Conservation (phyloP, 257 asterid species). For the Anisodus tanguticus region DNA sequence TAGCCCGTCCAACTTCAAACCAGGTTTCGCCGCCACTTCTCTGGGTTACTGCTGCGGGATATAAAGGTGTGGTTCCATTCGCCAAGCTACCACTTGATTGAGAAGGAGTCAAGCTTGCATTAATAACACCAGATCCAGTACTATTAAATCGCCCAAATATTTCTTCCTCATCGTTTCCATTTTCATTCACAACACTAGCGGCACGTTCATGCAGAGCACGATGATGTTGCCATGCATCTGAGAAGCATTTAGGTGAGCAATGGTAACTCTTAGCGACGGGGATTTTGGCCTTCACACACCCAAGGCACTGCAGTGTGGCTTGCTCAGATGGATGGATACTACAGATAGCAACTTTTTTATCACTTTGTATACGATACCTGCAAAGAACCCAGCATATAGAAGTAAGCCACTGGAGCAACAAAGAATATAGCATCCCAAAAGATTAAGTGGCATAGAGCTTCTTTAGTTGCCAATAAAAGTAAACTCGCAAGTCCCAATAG, state of each 20-base stretch:
- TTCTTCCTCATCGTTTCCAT: slow-evolving; percentile 90
- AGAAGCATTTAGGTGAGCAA: slow-evolving; percentile 86
- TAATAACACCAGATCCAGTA: slow-evolving; percentile 58
- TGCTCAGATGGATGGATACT: slow-evolving; percentile 93
- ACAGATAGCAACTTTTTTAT: slow-evolving; percentile 81
- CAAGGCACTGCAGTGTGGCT: slow-evolving; percentile 50
- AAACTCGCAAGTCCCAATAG: neutral
- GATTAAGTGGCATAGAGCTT: neutral
- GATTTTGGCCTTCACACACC: slow-evolving; percentile 18
- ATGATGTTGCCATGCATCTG: slow-evolving; percentile 96
- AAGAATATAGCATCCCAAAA: neutral
- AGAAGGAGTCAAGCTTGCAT: slow-evolving; percentile 48
- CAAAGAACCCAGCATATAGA: slow-evolving; percentile 31
- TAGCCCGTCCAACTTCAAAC: slow-evolving; percentile 86
- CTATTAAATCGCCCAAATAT: slow-evolving; percentile 76
- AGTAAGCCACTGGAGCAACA: slow-evolving; percentile 12
- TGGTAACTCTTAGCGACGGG: slow-evolving; percentile 90
- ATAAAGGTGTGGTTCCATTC: slow-evolving; percentile 60
- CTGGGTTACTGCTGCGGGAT: slow-evolving; percentile 78
- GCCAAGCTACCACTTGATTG: slow-evolving; percentile 67
- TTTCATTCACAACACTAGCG: slow-evolving; percentile 70
- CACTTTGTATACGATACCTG: slow-evolving; percentile 98
- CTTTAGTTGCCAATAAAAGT: neutral
- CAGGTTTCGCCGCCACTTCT: slow-evolving; percentile 89
- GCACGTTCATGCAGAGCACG: slow-evolving; percentile 96